These are phyloP conservation scores for Heterobasidion annosum DNA, from an alignment of 1,284 basidiomycete genomes.

Conservation along the genomic window DNA sequence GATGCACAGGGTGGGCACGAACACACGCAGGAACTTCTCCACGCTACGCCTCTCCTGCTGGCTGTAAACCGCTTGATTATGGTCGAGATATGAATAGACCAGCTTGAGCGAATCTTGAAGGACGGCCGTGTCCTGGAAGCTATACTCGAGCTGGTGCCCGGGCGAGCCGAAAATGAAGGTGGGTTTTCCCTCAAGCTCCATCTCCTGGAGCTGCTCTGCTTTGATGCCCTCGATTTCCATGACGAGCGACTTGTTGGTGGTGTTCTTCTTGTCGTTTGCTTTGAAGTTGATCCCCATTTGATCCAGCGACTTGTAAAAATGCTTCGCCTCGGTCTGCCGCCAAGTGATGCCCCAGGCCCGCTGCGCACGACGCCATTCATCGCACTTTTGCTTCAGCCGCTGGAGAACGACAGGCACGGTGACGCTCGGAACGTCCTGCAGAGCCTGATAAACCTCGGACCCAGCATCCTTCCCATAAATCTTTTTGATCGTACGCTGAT, in stretches of 20 bases:
- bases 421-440: slow-evolving; percentile 89
- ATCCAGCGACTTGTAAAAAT: slow-evolving; percentile 96
- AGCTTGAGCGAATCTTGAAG: slow-evolving; percentile 88
- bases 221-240: slow-evolving; percentile 81
- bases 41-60: slow-evolving; percentile 74
- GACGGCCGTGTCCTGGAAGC: slow-evolving; percentile 73
- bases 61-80: slow-evolving; percentile 69
- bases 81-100: slow-evolving; percentile 86
- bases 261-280: slow-evolving; percentile 91
- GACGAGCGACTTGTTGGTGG: slow-evolving; percentile 86
- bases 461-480: slow-evolving; percentile 86
- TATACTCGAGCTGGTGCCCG: slow-evolving; percentile 73
- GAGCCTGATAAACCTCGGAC: slow-evolving; percentile 78
- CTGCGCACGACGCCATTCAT: slow-evolving; percentile 94
- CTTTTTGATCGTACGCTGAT: slow-evolving; percentile 92
- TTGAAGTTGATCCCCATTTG: slow-evolving; percentile 96
- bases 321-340: slow-evolving; percentile 94
- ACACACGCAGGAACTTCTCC: slow-evolving; percentile 79
- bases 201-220: slow-evolving; percentile 46
- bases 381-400: slow-evolving; percentile 90
- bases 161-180: slow-evolving; percentile 26
- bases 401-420: slow-evolving; percentile 90
- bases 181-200: slow-evolving; percentile 10
- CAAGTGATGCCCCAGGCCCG: slow-evolving; percentile 97
- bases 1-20: slow-evolving; percentile 81